Evolutionary conservation across 306 rosid genomes (phyloP).

Genomic region (Cajanus cajan): DNA sequence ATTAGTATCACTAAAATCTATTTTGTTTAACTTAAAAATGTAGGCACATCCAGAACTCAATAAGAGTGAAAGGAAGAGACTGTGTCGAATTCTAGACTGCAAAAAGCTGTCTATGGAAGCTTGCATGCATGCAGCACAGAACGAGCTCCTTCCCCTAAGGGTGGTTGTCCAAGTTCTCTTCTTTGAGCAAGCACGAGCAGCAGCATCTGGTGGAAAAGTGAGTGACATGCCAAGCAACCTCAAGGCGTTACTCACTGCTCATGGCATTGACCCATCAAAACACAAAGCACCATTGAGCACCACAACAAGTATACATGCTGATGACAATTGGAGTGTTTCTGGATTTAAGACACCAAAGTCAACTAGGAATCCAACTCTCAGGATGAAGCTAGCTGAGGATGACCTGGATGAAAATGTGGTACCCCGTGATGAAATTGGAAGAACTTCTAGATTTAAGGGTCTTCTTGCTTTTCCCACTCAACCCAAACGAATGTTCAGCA

Average conservation of each 20-base stretch:
- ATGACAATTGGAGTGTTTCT: conserved; percentile 80
- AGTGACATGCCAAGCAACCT: conserved; percentile 74
- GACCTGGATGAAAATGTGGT: conserved; percentile 46
- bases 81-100: conserved; percentile 78
- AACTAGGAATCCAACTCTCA: conserved; percentile 55
- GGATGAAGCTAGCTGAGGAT: conserved; percentile 81
- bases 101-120: conserved; percentile 78
- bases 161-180: conserved; percentile 90
- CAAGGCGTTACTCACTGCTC: conserved; percentile 63
- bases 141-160: conserved; percentile 80
- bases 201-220: conserved; percentile 62
- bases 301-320: conserved; percentile 57
- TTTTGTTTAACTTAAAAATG: conserved; percentile 8
- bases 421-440: conserved; percentile 44
- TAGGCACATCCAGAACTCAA: conserved; percentile 81
- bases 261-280: conserved; percentile 64
- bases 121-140: conserved; percentile 93
- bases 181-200: conserved; percentile 86
- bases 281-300: conserved; percentile 62
- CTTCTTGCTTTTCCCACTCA: conserved; percentile 53
- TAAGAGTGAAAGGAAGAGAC: conserved; percentile 83
- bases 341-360: conserved; percentile 73
- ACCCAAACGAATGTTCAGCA: conserved; percentile 74
- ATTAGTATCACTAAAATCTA: conserved; percentile 8
- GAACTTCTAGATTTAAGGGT: conserved; percentile 52